Percentiles rank a stretch among this genome's conserved stretches.
Conservation (phyloP, 495 filamentous ascomycete species). For the Annulohypoxylon nitens region DNA sequence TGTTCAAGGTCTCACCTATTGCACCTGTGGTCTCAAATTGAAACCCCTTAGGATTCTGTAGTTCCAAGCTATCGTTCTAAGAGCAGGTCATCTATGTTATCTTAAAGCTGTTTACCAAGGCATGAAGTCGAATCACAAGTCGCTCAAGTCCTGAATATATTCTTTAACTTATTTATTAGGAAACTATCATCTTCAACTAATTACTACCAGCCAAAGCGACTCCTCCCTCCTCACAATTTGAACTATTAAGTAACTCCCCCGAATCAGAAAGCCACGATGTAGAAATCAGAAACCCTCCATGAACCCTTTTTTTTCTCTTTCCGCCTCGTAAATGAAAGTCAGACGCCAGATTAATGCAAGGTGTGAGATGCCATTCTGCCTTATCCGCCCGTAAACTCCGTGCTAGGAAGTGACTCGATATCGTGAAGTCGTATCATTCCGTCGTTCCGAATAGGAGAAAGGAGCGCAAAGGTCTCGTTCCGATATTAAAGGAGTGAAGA, state of each 20-base stretch:
- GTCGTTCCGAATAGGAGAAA: constrained; percentile 15
- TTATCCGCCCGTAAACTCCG: constrained; percentile 22
- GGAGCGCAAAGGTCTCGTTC: not conserved
- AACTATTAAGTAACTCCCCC: not conserved
- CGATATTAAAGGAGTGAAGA: constrained; percentile 12
- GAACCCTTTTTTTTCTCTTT: constrained; percentile 6
- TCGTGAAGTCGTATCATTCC: constrained; percentile 17
- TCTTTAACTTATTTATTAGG: constrained; percentile 16
- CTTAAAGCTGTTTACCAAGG: not conserved
- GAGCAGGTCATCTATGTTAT: not conserved
- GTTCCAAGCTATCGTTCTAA: too few relatives aligned
- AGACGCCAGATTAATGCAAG: constrained; percentile 12
- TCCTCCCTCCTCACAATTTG: constrained; percentile 10
- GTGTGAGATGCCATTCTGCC: constrained; percentile 7
- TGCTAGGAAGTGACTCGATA: constrained; percentile 11
- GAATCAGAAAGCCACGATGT: not conserved
- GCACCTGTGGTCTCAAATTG: too few relatives aligned
- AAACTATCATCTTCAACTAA: constrained; percentile 9
- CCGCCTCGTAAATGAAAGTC: constrained; percentile 8
- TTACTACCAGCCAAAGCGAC: not conserved
- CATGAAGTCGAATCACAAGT: not conserved
- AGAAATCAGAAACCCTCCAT: constrained; percentile 23
- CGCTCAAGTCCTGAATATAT: not conserved
- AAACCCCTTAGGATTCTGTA: too few relatives aligned
- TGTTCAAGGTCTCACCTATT: too few relatives aligned